phyloP scores from a whole-genome alignment of 768 basidiomycete genomes.

The Sarcodon sp. region DNA sequence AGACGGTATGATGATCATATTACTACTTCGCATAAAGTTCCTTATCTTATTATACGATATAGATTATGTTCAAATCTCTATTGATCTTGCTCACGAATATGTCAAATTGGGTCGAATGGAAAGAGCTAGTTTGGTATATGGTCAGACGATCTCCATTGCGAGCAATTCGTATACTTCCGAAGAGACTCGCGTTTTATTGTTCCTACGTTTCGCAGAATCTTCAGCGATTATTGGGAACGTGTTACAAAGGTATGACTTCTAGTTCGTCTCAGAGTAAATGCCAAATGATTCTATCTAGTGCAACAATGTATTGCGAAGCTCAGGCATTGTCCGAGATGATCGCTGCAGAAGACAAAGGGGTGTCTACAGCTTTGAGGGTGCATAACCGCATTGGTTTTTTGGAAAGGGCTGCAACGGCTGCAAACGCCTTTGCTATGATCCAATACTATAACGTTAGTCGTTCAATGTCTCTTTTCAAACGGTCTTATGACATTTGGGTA shows the following conservation, averaged over 20 bases:
- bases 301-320: slow-evolving; percentile 50
- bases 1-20: slow-evolving; percentile 7
- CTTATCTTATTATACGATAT: slow-evolving; percentile 1
- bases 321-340: slow-evolving; percentile 28
- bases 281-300: slow-evolving; percentile 17
- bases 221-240: slow-evolving; percentile 49
- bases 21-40: neutral
- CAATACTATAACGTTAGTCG: slow-evolving; percentile 49
- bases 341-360: slow-evolving; percentile 28
- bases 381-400: slow-evolving; percentile 42
- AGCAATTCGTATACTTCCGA: slow-evolving; percentile 32
- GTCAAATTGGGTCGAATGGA: slow-evolving; percentile 61
- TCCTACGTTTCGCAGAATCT: slow-evolving; percentile 55
- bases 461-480: neutral
- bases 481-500: slow-evolving; percentile 15
- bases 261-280: neutral
- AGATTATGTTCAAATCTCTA: slow-evolving; percentile 54
- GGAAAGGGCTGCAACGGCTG: slow-evolving; percentile 63
- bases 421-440: slow-evolving; percentile 54
- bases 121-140: slow-evolving; percentile 55
- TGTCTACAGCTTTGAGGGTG: slow-evolving; percentile 44
- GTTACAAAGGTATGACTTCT: slow-evolving; percentile 35
- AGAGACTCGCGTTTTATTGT: slow-evolving; percentile 38
- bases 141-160: slow-evolving; percentile 34
- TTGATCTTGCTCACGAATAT: slow-evolving; percentile 73